Conservation (phyloP, 805 yeast species). For the Yarrowia sp. region DNA sequence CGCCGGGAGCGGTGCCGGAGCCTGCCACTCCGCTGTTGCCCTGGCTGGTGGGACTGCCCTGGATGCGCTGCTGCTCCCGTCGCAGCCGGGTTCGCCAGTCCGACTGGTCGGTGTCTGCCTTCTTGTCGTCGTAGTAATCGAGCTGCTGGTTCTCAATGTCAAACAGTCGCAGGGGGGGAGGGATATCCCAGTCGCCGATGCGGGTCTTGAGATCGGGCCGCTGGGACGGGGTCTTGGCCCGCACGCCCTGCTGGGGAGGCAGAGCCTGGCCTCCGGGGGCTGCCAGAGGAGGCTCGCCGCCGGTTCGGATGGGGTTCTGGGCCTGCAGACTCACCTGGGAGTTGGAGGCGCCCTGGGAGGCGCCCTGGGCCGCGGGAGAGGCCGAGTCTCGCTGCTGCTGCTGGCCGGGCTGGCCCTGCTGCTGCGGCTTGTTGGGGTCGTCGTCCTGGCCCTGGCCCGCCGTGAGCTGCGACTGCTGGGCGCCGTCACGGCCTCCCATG, state of each 20-base stretch:
- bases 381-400: constrained; percentile 33
- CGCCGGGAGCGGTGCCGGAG: constrained; percentile 3
- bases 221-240: constrained; percentile 27
- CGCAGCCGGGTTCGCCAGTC: constrained; percentile 39
- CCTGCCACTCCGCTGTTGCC: constrained; percentile 38
- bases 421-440: constrained; percentile 37
- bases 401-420: constrained; percentile 1
- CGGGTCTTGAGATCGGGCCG: constrained; percentile 37
- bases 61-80: constrained; percentile 38
- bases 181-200: constrained; percentile 39
- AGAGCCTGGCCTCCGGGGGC: neutral
- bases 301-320: constrained; percentile 24
- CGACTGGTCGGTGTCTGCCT: constrained; percentile 30
- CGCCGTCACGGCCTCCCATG: constrained; percentile 36
- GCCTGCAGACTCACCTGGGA: constrained; percentile 40
- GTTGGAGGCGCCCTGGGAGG: constrained; percentile 39
- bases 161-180: constrained; percentile 36
- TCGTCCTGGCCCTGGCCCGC: constrained; percentile 36
- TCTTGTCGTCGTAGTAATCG: constrained; percentile 39
- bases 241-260: constrained; percentile 12
- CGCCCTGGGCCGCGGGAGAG: constrained; percentile 32
- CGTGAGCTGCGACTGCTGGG: constrained; percentile 8
- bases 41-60: constrained; percentile 28
- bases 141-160: constrained; percentile 39
- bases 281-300: constrained; percentile 1